Evolutionary conservation across 345 rosid species (phyloP).

Genomic region (Physaria fendleri): DNA sequence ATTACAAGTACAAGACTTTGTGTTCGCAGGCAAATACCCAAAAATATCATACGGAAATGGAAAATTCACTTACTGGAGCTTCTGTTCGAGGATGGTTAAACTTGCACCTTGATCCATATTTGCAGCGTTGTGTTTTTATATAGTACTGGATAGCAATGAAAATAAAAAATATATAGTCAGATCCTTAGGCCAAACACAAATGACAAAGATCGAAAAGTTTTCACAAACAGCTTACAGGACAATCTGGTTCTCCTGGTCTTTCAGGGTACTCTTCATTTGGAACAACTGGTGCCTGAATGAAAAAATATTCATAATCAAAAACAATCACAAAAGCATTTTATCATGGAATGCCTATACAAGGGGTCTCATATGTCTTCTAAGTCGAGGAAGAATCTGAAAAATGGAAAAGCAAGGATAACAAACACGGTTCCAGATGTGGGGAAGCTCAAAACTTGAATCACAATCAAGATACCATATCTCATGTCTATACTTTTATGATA

Average conservation of each 20-base stretch:
- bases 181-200: conserved; percentile 12
- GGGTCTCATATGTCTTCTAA: conserved; percentile 3
- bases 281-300: conserved; percentile 57
- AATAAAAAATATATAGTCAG: conserved; percentile 8
- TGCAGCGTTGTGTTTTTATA: conserved; percentile 88
- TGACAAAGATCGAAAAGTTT: conserved; percentile 1
- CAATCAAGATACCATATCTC: conserved; percentile 7
- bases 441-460: conserved; percentile 1
- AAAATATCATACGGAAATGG: not conserved
- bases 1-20: conserved; percentile 3
- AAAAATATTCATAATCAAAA: conserved; percentile 9
- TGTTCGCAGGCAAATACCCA: not conserved
- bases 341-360: conserved; percentile 17
- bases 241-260: conserved; percentile 87
- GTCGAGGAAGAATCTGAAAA: conserved; percentile 10
- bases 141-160: conserved; percentile 52
- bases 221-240: conserved; percentile 63
- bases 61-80: conserved; percentile 36
- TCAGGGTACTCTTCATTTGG: conserved; percentile 60
- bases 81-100: conserved; percentile 83
- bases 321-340: not conserved
- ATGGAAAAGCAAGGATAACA: conserved; percentile 12
- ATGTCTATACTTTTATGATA: not conserved
- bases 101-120: conserved; percentile 81
- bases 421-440: not conserved